Evolutionary conservation across 768 basidiomycete genomes (phyloP).

Genomic region (Lyophyllum atratum): DNA sequence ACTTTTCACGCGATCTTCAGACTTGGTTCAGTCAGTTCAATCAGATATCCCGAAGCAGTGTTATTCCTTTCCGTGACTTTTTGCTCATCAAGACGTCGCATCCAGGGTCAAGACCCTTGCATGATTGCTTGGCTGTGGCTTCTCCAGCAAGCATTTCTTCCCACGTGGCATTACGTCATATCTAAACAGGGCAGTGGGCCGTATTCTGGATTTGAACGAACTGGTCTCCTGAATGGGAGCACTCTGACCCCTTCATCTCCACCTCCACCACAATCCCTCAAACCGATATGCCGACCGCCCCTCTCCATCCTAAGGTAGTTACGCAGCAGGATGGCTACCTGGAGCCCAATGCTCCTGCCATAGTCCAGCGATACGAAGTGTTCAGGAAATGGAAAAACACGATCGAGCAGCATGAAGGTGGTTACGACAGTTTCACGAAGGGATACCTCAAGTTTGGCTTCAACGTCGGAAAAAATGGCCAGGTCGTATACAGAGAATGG

Average conservation of each 20-base stretch:
- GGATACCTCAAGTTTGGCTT: conserved; percentile 84
- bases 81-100: too few species aligned
- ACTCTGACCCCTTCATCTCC: conserved; percentile 19
- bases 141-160: background rate
- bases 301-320: conserved; percentile 59
- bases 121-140: background rate
- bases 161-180: conserved; percentile 19
- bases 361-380: conserved; percentile 65
- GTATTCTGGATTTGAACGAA: background rate
- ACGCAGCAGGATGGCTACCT: conserved; percentile 73
- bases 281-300: conserved; percentile 39
- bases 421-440: conserved; percentile 76
- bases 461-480: conserved; percentile 63
- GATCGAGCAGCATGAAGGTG: conserved; percentile 81
- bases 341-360: conserved; percentile 69
- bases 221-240: background rate
- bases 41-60: too few species aligned
- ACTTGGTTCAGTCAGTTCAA: too few species aligned
- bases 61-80: too few species aligned
- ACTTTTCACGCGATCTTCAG: too few species aligned
- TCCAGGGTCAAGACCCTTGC: too few species aligned
- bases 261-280: conserved; percentile 13
- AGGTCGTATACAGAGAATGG: conserved; percentile 92
- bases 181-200: conserved; percentile 7
- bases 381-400: conserved; percentile 77